Evolutionary conservation across 768 basidiomycete genomes (phyloP).

Genomic region (Chalciporus pseudorubinellus): DNA sequence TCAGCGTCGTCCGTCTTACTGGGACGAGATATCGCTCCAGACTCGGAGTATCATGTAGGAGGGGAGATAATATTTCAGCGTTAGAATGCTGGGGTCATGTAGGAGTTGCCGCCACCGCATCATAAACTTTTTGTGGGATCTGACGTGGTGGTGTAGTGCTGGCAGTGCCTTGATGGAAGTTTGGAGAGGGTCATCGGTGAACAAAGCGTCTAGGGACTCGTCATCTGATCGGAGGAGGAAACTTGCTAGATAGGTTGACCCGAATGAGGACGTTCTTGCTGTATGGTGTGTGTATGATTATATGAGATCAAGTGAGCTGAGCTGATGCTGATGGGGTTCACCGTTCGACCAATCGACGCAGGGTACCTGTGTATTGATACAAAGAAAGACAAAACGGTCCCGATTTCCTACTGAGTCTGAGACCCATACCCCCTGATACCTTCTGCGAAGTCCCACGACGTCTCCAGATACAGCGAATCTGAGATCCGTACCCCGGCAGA

Average conservation of each 20-base stretch:
- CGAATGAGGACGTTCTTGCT: neutral
- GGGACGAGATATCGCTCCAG: neutral
- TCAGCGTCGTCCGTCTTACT: slow-evolving; percentile 10
- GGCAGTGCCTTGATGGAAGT: neutral
- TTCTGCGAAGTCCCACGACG: slow-evolving; percentile 92
- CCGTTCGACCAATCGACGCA: neutral
- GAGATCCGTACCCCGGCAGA: slow-evolving; percentile 74
- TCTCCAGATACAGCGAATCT: slow-evolving; percentile 71
- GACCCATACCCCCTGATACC: slow-evolving; percentile 87
- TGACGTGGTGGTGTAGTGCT: neutral
- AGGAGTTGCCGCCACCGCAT: slow-evolving; percentile 29
- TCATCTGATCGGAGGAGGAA: neutral
- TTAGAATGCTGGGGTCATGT: slow-evolving; percentile 14
- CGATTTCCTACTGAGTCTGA: slow-evolving; percentile 67
- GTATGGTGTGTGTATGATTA: too few relatives aligned
- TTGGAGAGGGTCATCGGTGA: too few relatives aligned
- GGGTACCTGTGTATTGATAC: neutral
- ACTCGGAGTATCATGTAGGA: neutral
- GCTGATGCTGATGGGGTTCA: neutral
- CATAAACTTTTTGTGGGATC: slow-evolving; percentile 12
- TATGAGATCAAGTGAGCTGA: too few relatives aligned
- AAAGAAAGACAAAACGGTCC: slow-evolving; percentile 1
- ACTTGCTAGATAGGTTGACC: neutral
- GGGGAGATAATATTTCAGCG: slow-evolving; percentile 14
- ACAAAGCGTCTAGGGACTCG: neutral